phyloP scores from a whole-genome alignment of 2,329 filamentous ascomycete genomes.

The Trichophyton mentagrophytes region DNA sequence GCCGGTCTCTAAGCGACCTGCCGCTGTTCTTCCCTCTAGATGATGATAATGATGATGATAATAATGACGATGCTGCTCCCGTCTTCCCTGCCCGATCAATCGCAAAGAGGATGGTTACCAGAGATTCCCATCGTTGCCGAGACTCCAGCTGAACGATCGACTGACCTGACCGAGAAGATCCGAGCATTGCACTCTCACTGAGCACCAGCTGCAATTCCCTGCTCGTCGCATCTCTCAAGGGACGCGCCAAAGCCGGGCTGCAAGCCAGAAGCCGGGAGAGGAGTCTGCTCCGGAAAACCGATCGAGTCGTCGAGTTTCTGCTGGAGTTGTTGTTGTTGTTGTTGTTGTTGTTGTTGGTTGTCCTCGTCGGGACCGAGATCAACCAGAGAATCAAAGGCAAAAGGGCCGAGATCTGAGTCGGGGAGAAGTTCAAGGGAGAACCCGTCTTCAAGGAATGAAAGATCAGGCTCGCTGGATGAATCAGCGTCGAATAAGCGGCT shows the following conservation, averaged over 20 bases:
- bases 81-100: slow-evolving; percentile 32
- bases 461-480: slow-evolving; percentile 57
- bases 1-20: background rate
- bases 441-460: slow-evolving; percentile 63
- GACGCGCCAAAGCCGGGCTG: slow-evolving; percentile 43
- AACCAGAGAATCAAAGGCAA: slow-evolving; percentile 44
- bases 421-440: slow-evolving; percentile 57
- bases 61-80: slow-evolving; percentile 5
- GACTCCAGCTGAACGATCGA: slow-evolving; percentile 18
- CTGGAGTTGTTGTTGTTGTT: slow-evolving; percentile 21
- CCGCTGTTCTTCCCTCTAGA: background rate
- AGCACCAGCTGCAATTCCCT: slow-evolving; percentile 41
- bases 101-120: slow-evolving; percentile 35
- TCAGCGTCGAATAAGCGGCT: slow-evolving; percentile 47
- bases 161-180: slow-evolving; percentile 23
- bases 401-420: slow-evolving; percentile 37
- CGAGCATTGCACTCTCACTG: slow-evolving; percentile 29
- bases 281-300: slow-evolving; percentile 38
- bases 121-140: slow-evolving; percentile 31
- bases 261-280: slow-evolving; percentile 39
- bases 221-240: slow-evolving; percentile 42
- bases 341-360: background rate
- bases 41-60: background rate
- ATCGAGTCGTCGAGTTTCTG: slow-evolving; percentile 31
- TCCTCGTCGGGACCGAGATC: slow-evolving; percentile 38